Base-by-base conservation (phyloP, 257 asterid species). In the Solanum appendiculatum region DNA sequence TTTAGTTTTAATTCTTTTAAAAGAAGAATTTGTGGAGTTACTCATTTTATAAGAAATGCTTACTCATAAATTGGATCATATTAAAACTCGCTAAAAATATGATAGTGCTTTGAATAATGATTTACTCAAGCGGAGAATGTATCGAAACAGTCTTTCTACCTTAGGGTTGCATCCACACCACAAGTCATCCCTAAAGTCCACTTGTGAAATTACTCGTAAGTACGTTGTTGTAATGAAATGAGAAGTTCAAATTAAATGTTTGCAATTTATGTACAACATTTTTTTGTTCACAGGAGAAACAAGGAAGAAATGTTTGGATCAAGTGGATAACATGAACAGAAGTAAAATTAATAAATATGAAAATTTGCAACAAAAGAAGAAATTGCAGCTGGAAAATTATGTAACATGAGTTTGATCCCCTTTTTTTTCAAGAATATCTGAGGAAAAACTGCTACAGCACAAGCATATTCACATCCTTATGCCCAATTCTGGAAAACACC, bases 181-280 rank as follows among this genome's bases (percentile, higher is more conserved):
- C 34, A n/a, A n/a, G n/a, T 34, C 36, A 2, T 34, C 4, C 2
- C 4, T 34, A 34, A 34, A 34, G 3, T 2, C 4, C 36, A 34
- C 0, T 20, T 56, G 5, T 56, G 12, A 20, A 7, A 56, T 4
- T 20, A 1, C 25, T 7, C 5, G n/a, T 20, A 3, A 0, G 5
- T 21, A 21, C 2, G 1, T 21, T 34, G 36, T 34, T 56, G 64
- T n/a, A 1, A 56, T 21, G 64, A 20, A 56, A 20, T 56, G 64
- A 56, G 27, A 56, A 56, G 12, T 21, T 20, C 25, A 21, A 20
- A 56, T 56, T 56, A 7, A 56, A 56, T 56, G 63, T 7, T 54
- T 0, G 64, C 25, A 18, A 9, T 2, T 2, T 18, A 54, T 18
- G 63, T 7, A 54, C 10, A 54, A 20, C 4, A 0, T 54, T 54